Conservation (phyloP, 1,139 yeast species). For the Yamadazyma membranifaciens region DNA sequence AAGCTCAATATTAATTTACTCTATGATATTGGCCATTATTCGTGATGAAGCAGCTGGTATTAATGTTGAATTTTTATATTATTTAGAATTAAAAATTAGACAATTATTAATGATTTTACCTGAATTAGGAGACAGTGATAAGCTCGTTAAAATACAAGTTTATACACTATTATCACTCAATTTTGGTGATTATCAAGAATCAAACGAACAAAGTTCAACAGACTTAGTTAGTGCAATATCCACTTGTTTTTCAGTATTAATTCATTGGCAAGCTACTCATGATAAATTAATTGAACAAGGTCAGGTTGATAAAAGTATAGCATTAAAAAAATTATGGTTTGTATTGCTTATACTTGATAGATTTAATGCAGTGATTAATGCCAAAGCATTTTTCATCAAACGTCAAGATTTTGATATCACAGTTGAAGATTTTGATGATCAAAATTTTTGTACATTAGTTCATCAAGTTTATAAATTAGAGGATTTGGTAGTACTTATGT, state of each 20-base stretch:
- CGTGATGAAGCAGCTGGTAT: slow-evolving; percentile 30
- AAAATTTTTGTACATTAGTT: slow-evolving; percentile 9
- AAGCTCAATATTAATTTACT: slow-evolving; percentile 25
- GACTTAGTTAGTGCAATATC: slow-evolving; percentile 34
- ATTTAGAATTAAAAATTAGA: slow-evolving; percentile 28
- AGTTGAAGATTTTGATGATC: background rate
- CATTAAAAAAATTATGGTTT: slow-evolving; percentile 37
- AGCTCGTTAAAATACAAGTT: slow-evolving; percentile 27
- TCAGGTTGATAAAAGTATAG: slow-evolving; percentile 17
- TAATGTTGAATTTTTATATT: slow-evolving; percentile 18
- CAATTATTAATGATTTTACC: slow-evolving; percentile 23
- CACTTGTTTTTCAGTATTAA: slow-evolving; percentile 28
- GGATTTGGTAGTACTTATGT: slow-evolving; percentile 9
- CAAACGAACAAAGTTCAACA: slow-evolving; percentile 37
- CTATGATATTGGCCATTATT: slow-evolving; percentile 27
- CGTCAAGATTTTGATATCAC: slow-evolving; percentile 14
- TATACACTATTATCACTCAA: slow-evolving; percentile 30
- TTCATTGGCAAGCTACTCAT: slow-evolving; percentile 28
- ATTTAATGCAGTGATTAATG: slow-evolving; percentile 23
- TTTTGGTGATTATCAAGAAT: slow-evolving; percentile 29
- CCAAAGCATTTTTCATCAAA: slow-evolving; percentile 17
- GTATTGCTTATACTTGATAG: slow-evolving; percentile 33
- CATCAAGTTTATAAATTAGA: slow-evolving; percentile 5
- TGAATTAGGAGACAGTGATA: slow-evolving; percentile 39
- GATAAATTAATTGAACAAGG: slow-evolving; percentile 11